Conservation (phyloP, 169 alveolate genomes). For the Plasmodium blacklocki region DNA sequence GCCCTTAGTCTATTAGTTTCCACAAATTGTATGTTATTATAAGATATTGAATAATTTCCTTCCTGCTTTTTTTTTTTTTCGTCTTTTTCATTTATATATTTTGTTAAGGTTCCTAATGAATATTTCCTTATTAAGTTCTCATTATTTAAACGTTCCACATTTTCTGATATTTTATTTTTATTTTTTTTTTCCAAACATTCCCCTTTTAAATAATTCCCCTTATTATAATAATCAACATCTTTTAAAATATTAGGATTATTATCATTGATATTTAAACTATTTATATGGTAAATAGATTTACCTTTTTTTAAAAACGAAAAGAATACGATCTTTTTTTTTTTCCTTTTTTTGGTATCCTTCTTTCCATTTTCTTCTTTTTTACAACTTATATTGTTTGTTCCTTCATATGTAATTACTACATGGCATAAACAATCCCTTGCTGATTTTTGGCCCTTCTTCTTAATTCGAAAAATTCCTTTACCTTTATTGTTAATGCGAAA, state of each 20-base stretch:
- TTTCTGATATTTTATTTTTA: slow-evolving; percentile 2
- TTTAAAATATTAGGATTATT: too few relatives aligned
- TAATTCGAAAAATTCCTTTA: slow-evolving; percentile 22
- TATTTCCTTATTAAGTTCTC: slow-evolving; percentile 37
- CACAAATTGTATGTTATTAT: slow-evolving; percentile 24
- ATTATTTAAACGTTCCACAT: slow-evolving; percentile 9
- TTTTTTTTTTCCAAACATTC: neutral
- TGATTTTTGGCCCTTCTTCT: slow-evolving; percentile 12
- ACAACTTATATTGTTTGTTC: neutral
- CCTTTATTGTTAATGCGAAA: slow-evolving; percentile 49
- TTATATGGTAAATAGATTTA: slow-evolving; percentile 4
- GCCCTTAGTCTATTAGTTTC: slow-evolving; percentile 66
- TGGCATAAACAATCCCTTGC: slow-evolving; percentile 17
- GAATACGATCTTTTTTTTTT: slow-evolving; percentile 8
- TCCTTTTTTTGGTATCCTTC: neutral
- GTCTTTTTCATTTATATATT: slow-evolving; percentile 8
- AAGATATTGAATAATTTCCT: neutral
- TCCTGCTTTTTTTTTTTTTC: neutral
- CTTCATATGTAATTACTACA: neutral
- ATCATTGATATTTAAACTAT: slow-evolving; percentile 4
- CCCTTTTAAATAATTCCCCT: neutral
- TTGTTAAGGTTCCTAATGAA: slow-evolving; percentile 7
- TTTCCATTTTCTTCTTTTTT: neutral
- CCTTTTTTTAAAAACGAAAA: slow-evolving; percentile 49
- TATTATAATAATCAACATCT: neutral